phyloP scores from a whole-genome alignment of 2,329 filamentous ascomycete species.

The Sclerotinia borealis region DNA sequence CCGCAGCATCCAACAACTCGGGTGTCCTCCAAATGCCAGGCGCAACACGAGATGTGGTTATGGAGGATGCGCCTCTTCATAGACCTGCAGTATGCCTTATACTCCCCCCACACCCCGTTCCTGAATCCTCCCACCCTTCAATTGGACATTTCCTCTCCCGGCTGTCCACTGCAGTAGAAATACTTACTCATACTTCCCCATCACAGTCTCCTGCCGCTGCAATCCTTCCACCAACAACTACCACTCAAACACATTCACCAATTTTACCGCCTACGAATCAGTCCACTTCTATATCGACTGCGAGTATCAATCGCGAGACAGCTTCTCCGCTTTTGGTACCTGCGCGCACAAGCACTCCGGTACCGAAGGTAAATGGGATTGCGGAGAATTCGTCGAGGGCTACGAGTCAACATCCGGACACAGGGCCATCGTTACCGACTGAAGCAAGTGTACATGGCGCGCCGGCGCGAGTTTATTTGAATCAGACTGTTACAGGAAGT shows the following conservation, averaged over 20 bases:
- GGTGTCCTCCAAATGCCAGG: constrained; percentile 17
- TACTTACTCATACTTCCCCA: constrained; percentile 2
- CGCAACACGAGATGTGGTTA: constrained; percentile 24
- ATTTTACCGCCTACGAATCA: constrained; percentile 11
- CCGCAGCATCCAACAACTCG: background rate
- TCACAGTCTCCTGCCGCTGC: constrained; percentile 4
- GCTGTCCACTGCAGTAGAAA: constrained; percentile 1
- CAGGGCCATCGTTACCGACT: constrained; percentile 46
- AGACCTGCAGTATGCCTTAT: constrained; percentile 21
- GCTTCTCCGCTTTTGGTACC: constrained; percentile 26
- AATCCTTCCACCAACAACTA: background rate
- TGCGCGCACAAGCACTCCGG: constrained; percentile 44
- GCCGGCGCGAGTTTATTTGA: constrained; percentile 64
- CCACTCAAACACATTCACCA: background rate
- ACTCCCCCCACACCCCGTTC: background rate
- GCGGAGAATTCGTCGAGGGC: constrained; percentile 39
- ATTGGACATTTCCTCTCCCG: constrained; percentile 1
- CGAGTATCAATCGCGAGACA: constrained; percentile 13
- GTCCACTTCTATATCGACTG: constrained; percentile 24
- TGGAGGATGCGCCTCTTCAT: constrained; percentile 26
- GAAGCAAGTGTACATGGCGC: constrained; percentile 61
- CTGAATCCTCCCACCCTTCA: background rate
- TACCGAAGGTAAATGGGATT: constrained; percentile 32
- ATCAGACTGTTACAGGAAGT: constrained; percentile 61
- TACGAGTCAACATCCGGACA: constrained; percentile 51